These are phyloP conservation scores for Aspergillus piperis DNA, from an alignment of 2,329 filamentous ascomycete genomes.

Conservation along the genomic window DNA sequence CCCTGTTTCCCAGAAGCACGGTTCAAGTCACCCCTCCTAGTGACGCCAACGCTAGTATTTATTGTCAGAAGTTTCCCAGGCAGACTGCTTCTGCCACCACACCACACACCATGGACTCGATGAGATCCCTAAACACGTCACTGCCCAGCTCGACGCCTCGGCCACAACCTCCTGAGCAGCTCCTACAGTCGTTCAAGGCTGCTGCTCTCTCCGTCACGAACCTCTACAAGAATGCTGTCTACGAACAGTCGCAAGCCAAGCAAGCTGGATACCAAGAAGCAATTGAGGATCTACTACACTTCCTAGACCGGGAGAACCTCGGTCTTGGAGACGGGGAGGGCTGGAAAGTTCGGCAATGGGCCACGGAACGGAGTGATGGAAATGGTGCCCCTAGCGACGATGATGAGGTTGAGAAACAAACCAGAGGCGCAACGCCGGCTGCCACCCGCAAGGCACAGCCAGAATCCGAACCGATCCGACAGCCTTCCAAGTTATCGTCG, in stretches of 20 bases:
- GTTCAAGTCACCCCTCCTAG: conserved; percentile 25
- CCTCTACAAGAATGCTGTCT: conserved; percentile 87
- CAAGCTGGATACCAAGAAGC: conserved; percentile 90
- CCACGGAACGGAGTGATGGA: conserved; percentile 50
- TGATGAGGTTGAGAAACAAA: conserved; percentile 46
- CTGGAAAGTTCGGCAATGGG: conserved; percentile 64
- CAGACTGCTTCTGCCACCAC: conserved; percentile 18
- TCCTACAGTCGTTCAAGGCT: conserved; percentile 86
- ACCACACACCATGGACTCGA: conserved; percentile 58
- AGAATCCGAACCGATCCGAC: conserved; percentile 30
- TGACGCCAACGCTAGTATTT: conserved; percentile 10
- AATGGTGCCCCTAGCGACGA: conserved; percentile 45
- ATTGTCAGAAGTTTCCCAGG: conserved; percentile 5
- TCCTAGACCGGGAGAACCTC: conserved; percentile 79
- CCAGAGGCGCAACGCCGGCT: conserved; percentile 40
- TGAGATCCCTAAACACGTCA: conserved; percentile 64
- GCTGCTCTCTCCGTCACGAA: conserved; percentile 94
- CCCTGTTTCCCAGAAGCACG: conserved; percentile 17
- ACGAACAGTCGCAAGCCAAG: conserved; percentile 73
- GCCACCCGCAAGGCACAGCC: conserved; percentile 34
- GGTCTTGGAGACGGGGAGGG: conserved; percentile 79
- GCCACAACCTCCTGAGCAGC: conserved; percentile 52
- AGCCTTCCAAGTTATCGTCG: conserved; percentile 33
- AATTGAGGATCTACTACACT: conserved; percentile 81
- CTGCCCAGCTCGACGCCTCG: conserved; percentile 56